Evolutionary conservation across 2,329 filamentous ascomycete genomes (phyloP), one percentile per base, ranked within the genome.

Genomic region (Verticillium nubilum): DNA sequence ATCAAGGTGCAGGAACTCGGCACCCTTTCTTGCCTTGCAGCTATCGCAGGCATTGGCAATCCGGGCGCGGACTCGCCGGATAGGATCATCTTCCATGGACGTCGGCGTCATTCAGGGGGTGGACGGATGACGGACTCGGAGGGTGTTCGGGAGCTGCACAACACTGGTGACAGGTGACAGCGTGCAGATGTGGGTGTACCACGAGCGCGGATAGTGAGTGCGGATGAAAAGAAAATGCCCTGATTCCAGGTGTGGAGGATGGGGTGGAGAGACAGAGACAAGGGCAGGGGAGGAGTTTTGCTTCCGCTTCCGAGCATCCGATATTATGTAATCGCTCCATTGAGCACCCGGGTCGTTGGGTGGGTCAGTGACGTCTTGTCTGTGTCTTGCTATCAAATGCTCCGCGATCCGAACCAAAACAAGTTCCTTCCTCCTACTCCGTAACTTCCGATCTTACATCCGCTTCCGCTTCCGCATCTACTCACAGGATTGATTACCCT

Each of bases 41-140:
- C 75, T 74, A 62, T 83, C 80, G 68, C 81, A 84, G 52, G 81
- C 81, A 62, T 82, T 82, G 59, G 78, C 73, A 52, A 82, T 77
- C 61, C 81, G 80, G 15, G 66, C 65, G 52, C 72, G 71, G 54
- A 68, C 56, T 37, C 60, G 59, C 53, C 50, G 58, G 52, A 27
- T 57, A 33, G 60, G 59, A 58, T 61, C 61, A 59, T 54, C 62
- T 5, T 63, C 57, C 62, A 63, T 63, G 12, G 28, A 47, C 15
- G 25, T 53, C 13, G 52, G 25, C 15, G 52, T 23, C 42, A 50
- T 50, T 23, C 42, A 50, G 19, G 31, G 28, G 19, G 13, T 9
- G 29, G 35, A 28, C 33, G 54, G 54, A 27, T 19, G 54, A 19
- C 42, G 42, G 42, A 50, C 19, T 23, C 42, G 42, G 29, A 37